A percentile compares a stretch with the other conserved stretches of the same genome.
Evolutionary conservation across 2,329 filamentous ascomycete species (phyloP).

Genomic region (Neopestalotiopsis rosae): DNA sequence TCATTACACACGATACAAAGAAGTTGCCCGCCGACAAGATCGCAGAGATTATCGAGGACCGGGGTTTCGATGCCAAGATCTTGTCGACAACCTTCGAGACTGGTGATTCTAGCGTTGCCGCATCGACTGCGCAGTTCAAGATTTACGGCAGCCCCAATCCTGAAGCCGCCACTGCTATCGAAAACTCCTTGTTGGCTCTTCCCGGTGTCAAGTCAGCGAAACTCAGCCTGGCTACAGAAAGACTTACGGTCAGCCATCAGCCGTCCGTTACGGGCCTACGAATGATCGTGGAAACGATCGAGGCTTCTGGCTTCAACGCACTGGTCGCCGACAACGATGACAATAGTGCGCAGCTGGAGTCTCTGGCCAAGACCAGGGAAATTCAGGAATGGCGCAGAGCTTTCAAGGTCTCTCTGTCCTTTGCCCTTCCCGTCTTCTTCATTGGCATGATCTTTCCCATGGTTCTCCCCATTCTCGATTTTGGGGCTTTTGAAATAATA

Average conservation of each 20-base stretch:
- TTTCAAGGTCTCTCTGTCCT: constrained; percentile 77
- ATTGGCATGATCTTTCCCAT: constrained; percentile 96
- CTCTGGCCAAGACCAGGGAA: constrained; percentile 93
- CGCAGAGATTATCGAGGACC: constrained; percentile 82
- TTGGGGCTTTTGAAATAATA: constrained; percentile 70
- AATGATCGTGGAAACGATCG: constrained; percentile 80
- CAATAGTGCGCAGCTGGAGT: constrained; percentile 95
- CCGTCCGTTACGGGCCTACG: constrained; percentile 78
- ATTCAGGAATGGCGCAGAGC: constrained; percentile 90
- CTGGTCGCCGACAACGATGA: constrained; percentile 90
- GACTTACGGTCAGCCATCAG: constrained; percentile 76
- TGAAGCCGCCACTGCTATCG: constrained; percentile 73
- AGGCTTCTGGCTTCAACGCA: constrained; percentile 85
- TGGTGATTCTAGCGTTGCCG: constrained; percentile 57
- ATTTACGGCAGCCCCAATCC: constrained; percentile 80
- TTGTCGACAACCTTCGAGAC: constrained; percentile 74
- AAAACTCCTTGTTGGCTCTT: constrained; percentile 67
- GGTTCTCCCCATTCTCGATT: constrained; percentile 76
- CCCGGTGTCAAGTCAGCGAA: constrained; percentile 77
- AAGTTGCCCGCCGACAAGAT: constrained; percentile 77
- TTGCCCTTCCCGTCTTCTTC: constrained; percentile 88
- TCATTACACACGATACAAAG: constrained; percentile 80
- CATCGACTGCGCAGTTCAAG: constrained; percentile 76
- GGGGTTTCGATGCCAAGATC: constrained; percentile 86
- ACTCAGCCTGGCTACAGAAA: constrained; percentile 75